Evolutionary conservation across 805 yeast species (phyloP).

Genomic region (Saccharomyces paradoxus): DNA sequence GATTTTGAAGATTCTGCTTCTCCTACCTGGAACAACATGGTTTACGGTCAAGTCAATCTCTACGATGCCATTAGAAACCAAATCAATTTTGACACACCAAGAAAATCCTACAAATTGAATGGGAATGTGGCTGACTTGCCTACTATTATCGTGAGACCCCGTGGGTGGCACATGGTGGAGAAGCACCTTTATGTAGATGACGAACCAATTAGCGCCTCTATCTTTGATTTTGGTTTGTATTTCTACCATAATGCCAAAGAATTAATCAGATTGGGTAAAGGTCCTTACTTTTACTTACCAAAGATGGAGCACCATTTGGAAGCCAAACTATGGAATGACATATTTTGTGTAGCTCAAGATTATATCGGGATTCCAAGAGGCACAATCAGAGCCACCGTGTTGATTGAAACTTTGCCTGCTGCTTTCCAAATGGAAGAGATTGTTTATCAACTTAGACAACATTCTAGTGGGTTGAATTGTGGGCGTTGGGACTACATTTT

Average conservation of each 20-base stretch:
- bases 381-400: conserved; percentile 70
- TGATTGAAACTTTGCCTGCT: conserved; percentile 78
- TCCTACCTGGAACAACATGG: conserved; percentile 74
- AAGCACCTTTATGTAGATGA: conserved; percentile 63
- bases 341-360: conserved; percentile 71
- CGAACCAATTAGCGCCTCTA: conserved; percentile 69
- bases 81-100: conserved; percentile 41
- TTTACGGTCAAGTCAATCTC: conserved; percentile 73
- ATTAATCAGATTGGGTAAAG: conserved; percentile 54
- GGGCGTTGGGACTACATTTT: conserved; percentile 89
- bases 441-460: conserved; percentile 65
- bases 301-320: conserved; percentile 83
- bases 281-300: conserved; percentile 77
- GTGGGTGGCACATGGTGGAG: conserved; percentile 83
- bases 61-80: conserved; percentile 69
- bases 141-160: conserved; percentile 74
- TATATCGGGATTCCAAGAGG: conserved; percentile 61
- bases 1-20: conserved; percentile 81
- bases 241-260: conserved; percentile 68
- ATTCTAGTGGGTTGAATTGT: conserved; percentile 75
- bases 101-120: conserved; percentile 39
- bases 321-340: conserved; percentile 77
- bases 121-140: conserved; percentile 43
- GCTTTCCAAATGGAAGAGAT: conserved; percentile 85
- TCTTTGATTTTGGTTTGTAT: conserved; percentile 71